Evolutionary conservation across 805 yeast genomes (phyloP).

Genomic region (Candida mattraensis): DNA sequence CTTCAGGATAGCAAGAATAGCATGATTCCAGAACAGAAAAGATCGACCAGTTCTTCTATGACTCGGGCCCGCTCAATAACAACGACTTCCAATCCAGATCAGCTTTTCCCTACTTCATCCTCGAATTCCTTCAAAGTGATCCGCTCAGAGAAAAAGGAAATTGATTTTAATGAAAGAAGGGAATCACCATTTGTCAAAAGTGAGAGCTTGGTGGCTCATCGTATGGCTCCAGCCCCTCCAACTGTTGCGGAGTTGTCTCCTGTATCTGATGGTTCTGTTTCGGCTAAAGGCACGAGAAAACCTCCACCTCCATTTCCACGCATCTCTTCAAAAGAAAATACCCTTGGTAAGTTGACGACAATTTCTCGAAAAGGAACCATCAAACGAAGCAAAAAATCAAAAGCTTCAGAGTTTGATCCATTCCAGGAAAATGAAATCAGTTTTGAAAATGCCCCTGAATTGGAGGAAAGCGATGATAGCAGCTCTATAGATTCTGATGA

Average conservation of each 20-base stretch:
- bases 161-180: conserved; percentile 78
- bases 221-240: conserved; percentile 69
- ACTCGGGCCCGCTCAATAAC: conserved; percentile 32
- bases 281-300: conserved; percentile 19
- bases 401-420: conserved; percentile 38
- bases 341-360: not conserved
- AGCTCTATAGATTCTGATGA: conserved; percentile 49
- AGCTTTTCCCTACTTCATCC: conserved; percentile 9
- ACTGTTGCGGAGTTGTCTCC: conserved; percentile 9
- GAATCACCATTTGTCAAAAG: conserved; percentile 65
- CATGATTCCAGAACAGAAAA: conserved; percentile 12
- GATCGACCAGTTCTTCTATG: conserved; percentile 25
- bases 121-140: conserved; percentile 61
- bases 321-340: conserved; percentile 4
- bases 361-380: conserved; percentile 17
- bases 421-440: conserved; percentile 71
- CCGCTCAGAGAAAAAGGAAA: conserved; percentile 64
- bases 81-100: conserved; percentile 23
- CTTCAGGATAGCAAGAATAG: conserved; percentile 4
- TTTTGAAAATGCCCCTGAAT: conserved; percentile 71
- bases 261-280: conserved; percentile 4
- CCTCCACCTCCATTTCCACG: conserved; percentile 27
- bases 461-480: conserved; percentile 35
- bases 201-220: conserved; percentile 57
- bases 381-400: conserved; percentile 15